Percentiles rank a stretch among this genome's conserved stretches.
phyloP scores from a whole-genome alignment of 768 basidiomycete genomes.

The Hericium rajendrae region DNA sequence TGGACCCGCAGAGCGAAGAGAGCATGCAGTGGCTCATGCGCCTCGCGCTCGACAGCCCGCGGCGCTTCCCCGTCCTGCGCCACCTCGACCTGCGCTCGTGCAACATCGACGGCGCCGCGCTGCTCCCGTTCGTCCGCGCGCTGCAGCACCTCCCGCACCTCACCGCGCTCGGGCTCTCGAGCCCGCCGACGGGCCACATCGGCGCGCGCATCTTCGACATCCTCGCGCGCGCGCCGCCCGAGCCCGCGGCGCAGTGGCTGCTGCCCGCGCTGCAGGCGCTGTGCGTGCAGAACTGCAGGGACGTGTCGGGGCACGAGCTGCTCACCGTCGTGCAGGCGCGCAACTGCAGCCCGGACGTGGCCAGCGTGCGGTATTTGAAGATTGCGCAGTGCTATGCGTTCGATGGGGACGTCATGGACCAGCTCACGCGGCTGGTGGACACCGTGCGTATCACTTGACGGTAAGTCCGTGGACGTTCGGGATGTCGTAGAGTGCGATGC shows the following conservation, averaged over 20 bases:
- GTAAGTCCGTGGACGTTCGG: no score
- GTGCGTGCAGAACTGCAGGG: slow-evolving; percentile 20
- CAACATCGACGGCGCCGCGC: slow-evolving; percentile 20
- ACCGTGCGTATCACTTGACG: slow-evolving; percentile 12
- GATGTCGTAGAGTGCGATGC: no score
- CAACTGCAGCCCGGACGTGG: slow-evolving; percentile 13
- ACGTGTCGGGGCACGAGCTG: slow-evolving; percentile 23
- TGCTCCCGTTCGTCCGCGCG: slow-evolving; percentile 22
- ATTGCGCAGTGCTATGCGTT: slow-evolving; percentile 19
- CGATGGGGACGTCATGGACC: slow-evolving; percentile 17
- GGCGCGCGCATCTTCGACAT: slow-evolving; percentile 22
- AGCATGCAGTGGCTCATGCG: slow-evolving; percentile 22
- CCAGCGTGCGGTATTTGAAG: slow-evolving; percentile 17
- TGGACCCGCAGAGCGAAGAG: slow-evolving; percentile 18
- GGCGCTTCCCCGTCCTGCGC: slow-evolving; percentile 17
- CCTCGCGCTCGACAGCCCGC: slow-evolving; percentile 12
- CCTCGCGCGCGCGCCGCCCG: slow-evolving; percentile 14
- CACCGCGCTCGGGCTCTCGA: slow-evolving; percentile 20
- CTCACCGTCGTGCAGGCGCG: slow-evolving; percentile 18
- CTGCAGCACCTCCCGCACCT: slow-evolving; percentile 21
- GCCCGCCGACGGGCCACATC: slow-evolving; percentile 17
- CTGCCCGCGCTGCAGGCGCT: slow-evolving; percentile 21
- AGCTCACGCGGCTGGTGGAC: slow-evolving; percentile 15
- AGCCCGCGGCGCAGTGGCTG: slow-evolving; percentile 14
- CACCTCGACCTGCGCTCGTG: slow-evolving; percentile 22